These are phyloP conservation scores for Globisporangium polare DNA, from an alignment of 352 stramenopile species.

Conservation along the genomic window DNA sequence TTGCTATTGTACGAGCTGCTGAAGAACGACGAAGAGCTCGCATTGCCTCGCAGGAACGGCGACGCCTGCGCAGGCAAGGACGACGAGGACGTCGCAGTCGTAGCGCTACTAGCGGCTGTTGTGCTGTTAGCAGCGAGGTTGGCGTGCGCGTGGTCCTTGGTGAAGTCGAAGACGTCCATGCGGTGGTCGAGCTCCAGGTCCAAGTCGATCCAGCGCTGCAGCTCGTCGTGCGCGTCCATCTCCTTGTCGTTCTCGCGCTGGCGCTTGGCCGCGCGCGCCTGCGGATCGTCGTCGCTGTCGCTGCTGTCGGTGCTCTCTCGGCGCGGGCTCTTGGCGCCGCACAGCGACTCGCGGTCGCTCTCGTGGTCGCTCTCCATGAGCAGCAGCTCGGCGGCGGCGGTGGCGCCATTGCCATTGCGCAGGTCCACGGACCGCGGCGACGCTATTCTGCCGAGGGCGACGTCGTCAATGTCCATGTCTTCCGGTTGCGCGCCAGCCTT, in stretches of 20 bases:
- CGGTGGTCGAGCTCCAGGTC: slow-evolving; percentile 52
- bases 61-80: slow-evolving; percentile 6
- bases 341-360: neutral
- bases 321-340: neutral
- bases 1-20: slow-evolving; percentile 17
- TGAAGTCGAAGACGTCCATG: slow-evolving; percentile 57
- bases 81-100: neutral
- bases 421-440: slow-evolving; percentile 17
- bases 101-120: too few relatives aligned
- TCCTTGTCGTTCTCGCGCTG: slow-evolving; percentile 22
- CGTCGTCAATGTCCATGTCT: slow-evolving; percentile 17
- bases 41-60: slow-evolving; percentile 3
- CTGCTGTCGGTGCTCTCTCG: neutral
- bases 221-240: slow-evolving; percentile 45
- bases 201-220: slow-evolving; percentile 62
- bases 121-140: neutral
- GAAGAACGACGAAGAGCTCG: slow-evolving; percentile 11
- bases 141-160: slow-evolving; percentile 8
- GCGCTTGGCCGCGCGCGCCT: slow-evolving; percentile 12
- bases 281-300: neutral
- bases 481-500: slow-evolving; percentile 1
- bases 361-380: slow-evolving; percentile 3
- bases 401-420: neutral
- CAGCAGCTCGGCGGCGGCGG: slow-evolving; percentile 1
- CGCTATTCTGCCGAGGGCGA: slow-evolving; percentile 3